Base-by-base conservation (phyloP, 73 alveolate species). In the Blepharisma stoltei region DNA sequence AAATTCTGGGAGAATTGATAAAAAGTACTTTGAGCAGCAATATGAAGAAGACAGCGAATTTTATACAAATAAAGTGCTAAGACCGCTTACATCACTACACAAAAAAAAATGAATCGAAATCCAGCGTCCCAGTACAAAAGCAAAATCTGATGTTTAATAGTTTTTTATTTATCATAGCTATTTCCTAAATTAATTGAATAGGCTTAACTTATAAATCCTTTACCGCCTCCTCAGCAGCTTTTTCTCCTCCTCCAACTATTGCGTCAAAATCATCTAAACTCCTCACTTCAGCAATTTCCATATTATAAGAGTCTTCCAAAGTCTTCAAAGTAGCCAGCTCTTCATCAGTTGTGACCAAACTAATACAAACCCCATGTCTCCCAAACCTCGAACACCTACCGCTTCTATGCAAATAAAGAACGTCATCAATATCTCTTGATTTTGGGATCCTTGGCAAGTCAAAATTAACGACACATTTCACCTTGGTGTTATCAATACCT, bases 401-500 rank as follows among this genome's bases (percentile, higher is more conserved):
- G 41, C 76, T 82, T 48, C 89, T 82, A 82, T 82, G 89, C 6
- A 82, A 66, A 78, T 82, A 82, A 38, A 81, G 55, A 9, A 46
- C 65, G 5, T 46, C 11, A 5, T 69, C 79, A 11, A 69, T 46
- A 14, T 69, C 65, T 43, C 41, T 69, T 14, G 48, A 14, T 20
- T 14, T 60, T 1, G 23, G 14, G 23, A 25, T 60, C 73, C 73
- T 60, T 5, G 96, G 96, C 38, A 89, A 79, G 54, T 89, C 96
- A 71, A 82, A 89, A 80, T 89, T 89, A 48, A 89, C 83, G 81
- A 89, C 96, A 20, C 88, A 70, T 27, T 67, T 76, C 53, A 86
- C 85, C 67, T 54, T 79, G 67, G 84, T 83, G 70, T 81, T 78
- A 78, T 89, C 96, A 77, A 86, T 81, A 32, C 93, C 95, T 81